Conservation (phyloP, 805 yeast species). For the Candida chauliodis region DNA sequence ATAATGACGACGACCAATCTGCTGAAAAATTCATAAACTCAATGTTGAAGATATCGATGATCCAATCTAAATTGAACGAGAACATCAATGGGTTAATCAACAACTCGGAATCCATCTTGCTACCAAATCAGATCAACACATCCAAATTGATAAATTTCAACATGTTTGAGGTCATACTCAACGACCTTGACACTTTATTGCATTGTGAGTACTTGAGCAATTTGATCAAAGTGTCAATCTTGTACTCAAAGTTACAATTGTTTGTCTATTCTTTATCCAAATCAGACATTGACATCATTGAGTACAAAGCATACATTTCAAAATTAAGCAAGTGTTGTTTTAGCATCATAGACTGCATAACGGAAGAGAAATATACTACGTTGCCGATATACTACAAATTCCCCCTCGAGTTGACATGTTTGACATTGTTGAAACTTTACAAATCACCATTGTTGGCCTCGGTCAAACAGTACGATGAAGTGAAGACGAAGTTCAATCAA, state of each 20-base stretch:
- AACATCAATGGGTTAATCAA: constrained; percentile 29
- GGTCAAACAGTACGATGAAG: constrained; percentile 20
- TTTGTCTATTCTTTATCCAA: constrained; percentile 32
- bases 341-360: constrained; percentile 19
- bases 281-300: constrained; percentile 20
- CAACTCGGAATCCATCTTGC: constrained; percentile 10
- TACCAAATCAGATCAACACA: constrained; percentile 16
- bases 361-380: constrained; percentile 15
- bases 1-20: background rate
- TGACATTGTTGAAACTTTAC: constrained; percentile 28
- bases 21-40: constrained; percentile 23
- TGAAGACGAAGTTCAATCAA: constrained; percentile 22
- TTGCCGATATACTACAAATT: constrained; percentile 41
- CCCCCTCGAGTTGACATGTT: constrained; percentile 30
- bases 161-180: constrained; percentile 41
- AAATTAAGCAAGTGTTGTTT: constrained; percentile 29
- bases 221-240: constrained; percentile 29
- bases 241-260: constrained; percentile 36
- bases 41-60: constrained; percentile 28
- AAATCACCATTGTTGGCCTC: constrained; percentile 28
- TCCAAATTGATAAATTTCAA: constrained; percentile 34
- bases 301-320: constrained; percentile 25
- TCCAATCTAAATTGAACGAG: constrained; percentile 39
- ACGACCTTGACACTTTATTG: constrained; percentile 20
- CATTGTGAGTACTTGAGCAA: constrained; percentile 18